A percentile compares a stretch with the other conserved stretches of the same genome.
Evolutionary conservation across 2,329 filamentous ascomycete genomes (phyloP).

Genomic region (Diaporthe sp.): DNA sequence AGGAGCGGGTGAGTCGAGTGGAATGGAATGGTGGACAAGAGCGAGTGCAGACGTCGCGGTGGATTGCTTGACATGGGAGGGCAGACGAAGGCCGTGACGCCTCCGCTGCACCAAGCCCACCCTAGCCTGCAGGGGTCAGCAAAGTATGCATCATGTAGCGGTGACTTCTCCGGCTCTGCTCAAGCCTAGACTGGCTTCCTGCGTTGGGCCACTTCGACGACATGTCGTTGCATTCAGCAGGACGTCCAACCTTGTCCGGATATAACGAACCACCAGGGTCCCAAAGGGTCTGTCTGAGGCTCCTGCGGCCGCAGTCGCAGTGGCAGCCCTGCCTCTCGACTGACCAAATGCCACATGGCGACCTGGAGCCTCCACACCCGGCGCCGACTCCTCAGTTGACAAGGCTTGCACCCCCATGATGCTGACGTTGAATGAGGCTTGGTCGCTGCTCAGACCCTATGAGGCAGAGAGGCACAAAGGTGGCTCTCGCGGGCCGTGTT

Average conservation of each 20-base stretch:
- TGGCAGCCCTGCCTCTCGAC: background rate
- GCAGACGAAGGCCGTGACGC: slow-evolving; percentile 31
- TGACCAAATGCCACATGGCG: slow-evolving; percentile 17
- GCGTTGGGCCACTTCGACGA: slow-evolving; percentile 25
- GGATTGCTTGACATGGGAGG: slow-evolving; percentile 32
- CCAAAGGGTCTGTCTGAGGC: slow-evolving; percentile 5
- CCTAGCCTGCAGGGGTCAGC: slow-evolving; percentile 20
- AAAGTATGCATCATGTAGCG: background rate
- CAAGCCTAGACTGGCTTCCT: slow-evolving; percentile 23
- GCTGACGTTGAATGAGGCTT: background rate
- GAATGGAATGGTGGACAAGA: slow-evolving; percentile 24
- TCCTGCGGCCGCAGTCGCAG: background rate
- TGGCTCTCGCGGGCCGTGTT: background rate
- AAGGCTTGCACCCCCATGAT: background rate
- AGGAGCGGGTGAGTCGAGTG: background rate
- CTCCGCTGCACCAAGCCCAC: slow-evolving; percentile 35
- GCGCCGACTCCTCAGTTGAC: background rate
- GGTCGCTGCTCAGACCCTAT: background rate
- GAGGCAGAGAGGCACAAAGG: background rate
- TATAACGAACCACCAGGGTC: slow-evolving; percentile 2
- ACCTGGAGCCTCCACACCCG: slow-evolving; percentile 6
- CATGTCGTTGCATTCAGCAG: slow-evolving; percentile 26
- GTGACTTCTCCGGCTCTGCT: slow-evolving; percentile 10
- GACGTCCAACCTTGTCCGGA: background rate
- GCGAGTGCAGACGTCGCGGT: slow-evolving; percentile 33